Base-by-base conservation (phyloP, 139 green algal species). In the Picocystis salinarum region DNA sequence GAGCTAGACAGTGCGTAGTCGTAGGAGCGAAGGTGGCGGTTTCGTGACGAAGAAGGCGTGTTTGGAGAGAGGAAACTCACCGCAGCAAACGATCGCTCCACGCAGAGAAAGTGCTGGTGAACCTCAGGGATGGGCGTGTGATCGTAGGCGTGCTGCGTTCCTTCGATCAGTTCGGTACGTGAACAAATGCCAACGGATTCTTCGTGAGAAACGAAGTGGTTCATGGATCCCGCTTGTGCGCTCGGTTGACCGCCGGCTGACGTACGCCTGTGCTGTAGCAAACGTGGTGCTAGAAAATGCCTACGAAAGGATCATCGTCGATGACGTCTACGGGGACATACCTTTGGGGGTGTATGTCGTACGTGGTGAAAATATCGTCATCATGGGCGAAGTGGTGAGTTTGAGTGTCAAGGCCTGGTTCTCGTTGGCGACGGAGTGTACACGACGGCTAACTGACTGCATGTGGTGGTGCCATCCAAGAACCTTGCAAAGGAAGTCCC, bases 301-400 rank as follows among this genome's bases (percentile, higher is more conserved):
- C 5, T 58, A 74, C 23, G 76, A 88, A 58, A 60, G 77, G 19
- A 74, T 84, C 23, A 74, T 86, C 12, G 73, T 86, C 12, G 76
- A 68, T 0, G 47, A 53, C 9, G 44, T 56, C 25, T 88, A 71
- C 52, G 70, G 61, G 15, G 77, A 88, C 48, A 61, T 77, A 10
- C 73, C 74, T 0, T 57, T 85, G 5, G 79, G 79, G 6, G 50
- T 84, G 2, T 77, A 91, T 45, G 52, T 85, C 24, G 44, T 86
- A 13, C 55, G 77, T n/a, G 77, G 80, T 2, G 80, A 92, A 46
- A 92, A 92, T 49, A 63, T 92, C 12, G 80, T 92, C 26, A 56
- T 92, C 23, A 66, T 92, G 57, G 80, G 80, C 4, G 53, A 70
- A 45, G 44, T 89, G 6, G 76, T n/a, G n/a, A n/a, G n/a, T n/a